Evolutionary conservation across 2,329 filamentous ascomycete species (phyloP).

Genomic region (Botrytis elliptica): DNA sequence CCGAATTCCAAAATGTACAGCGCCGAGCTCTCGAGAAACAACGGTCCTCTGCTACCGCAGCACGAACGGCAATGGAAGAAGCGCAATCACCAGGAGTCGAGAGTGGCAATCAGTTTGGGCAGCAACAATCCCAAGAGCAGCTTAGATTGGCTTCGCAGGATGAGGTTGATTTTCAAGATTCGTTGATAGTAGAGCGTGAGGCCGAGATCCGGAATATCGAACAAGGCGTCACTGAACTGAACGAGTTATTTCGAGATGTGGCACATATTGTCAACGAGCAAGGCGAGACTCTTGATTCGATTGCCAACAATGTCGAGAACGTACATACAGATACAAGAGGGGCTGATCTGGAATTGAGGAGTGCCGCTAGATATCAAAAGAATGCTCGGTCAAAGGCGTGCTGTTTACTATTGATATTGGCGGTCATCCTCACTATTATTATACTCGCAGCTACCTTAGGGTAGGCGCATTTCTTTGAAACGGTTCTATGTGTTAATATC

Average conservation of each 20-base stretch:
- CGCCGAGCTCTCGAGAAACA: constrained; percentile 89
- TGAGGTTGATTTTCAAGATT: constrained; percentile 97
- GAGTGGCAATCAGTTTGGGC: constrained; percentile 43
- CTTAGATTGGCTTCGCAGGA: constrained; percentile 82
- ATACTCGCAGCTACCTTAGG: constrained; percentile 82
- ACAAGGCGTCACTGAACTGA: constrained; percentile 90
- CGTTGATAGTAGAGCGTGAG: constrained; percentile 92
- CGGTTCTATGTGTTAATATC: constrained; percentile 17
- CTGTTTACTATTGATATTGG: constrained; percentile 83
- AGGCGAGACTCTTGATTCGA: constrained; percentile 82
- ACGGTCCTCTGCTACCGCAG: constrained; percentile 78
- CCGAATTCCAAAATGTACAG: constrained; percentile 92
- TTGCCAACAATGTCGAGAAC: constrained; percentile 83
- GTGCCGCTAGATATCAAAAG: constrained; percentile 90
- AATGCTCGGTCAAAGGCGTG: constrained; percentile 93
- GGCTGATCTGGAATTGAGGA: constrained; percentile 80
- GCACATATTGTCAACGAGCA: constrained; percentile 96
- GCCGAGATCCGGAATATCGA: constrained; percentile 97
- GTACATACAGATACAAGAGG: constrained; percentile 79
- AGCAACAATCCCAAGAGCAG: constrained; percentile 70
- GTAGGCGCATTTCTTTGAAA: constrained; percentile 41
- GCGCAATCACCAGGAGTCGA: constrained; percentile 44
- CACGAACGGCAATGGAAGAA: constrained; percentile 74
- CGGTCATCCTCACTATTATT: constrained; percentile 85
- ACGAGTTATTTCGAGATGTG: constrained; percentile 96